Base-by-base conservation (phyloP, 192 early-diverging fungal species). In the Umbelopsis ramanniana region DNA sequence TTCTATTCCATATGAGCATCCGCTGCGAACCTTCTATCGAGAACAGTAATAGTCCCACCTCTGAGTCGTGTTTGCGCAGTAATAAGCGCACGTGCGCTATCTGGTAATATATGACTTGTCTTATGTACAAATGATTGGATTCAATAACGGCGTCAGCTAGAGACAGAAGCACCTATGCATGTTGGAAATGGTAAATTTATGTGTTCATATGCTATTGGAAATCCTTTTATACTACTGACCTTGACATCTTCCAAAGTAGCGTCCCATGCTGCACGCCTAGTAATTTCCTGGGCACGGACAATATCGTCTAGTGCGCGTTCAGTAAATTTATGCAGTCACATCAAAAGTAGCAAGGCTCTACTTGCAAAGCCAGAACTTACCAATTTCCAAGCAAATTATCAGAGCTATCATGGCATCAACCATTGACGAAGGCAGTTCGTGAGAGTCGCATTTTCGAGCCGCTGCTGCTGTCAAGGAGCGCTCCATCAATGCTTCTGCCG, bases 221-320 rank as follows among this genome's bases (percentile, higher is more conserved):
- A 29, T 24, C 48, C 6, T 5, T 26, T 26, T 63, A 35, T 29
- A 17, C 14, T 17, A 35, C 8, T 35, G 15, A 63, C 57, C 26
- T 63, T 63, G 4, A 63, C 33, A 37, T 63, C 57, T 19, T 63
- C 57, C 15, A 63, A 63, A 35, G 23, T 17, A 35, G 23, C 14
- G 33, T n/a, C 33, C 57, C 29, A 63, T 37, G 12, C 24, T 14
- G 33, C 29, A 37, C 29, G 26, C 7, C n/a, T 19, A 12, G 35
- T 37, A 37, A 63, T 63, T 63, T 63, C 57, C 33, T 63, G 24
- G 19, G 57, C 57, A 14, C 57, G 26, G 17, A 63, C 57, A n/a
- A 63, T 17, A 35, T 63, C 57, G 57, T 63, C 57, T 63, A 15
- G 35, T 37, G 15, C 26, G n/a, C 10, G 9, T 12, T 63, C 12